Percentiles rank a stretch among this genome's conserved stretches.
phyloP scores from a whole-genome alignment of 345 rosid genomes.

The Aurinia saxatilis region DNA sequence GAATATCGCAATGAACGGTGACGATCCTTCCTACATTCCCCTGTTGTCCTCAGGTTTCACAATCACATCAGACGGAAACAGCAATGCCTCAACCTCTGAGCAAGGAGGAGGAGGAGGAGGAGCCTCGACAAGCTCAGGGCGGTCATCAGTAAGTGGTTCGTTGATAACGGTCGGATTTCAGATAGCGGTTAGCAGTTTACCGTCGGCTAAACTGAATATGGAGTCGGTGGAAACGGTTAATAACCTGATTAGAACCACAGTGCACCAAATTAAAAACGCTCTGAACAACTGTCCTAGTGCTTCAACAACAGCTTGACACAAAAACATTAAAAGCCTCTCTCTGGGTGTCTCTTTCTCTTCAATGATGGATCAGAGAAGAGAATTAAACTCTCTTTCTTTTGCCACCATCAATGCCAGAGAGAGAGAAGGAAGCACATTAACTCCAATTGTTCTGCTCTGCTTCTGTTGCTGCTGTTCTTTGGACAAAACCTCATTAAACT shows the following conservation, averaged over 20 bases:
- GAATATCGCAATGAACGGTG: constrained; percentile 90
- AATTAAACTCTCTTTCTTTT: constrained; percentile 27
- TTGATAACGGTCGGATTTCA: constrained; percentile 88
- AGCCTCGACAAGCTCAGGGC: constrained; percentile 66
- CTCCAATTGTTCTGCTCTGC: constrained; percentile 20
- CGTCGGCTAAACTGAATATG: constrained; percentile 79
- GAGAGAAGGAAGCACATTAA: constrained; percentile 30
- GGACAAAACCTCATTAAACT: constrained; percentile 34
- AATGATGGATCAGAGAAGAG: constrained; percentile 27
- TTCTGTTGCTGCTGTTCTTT: constrained; percentile 54
- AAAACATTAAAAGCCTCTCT: constrained; percentile 19
- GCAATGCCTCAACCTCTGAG: background rate
- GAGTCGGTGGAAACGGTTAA: constrained; percentile 94
- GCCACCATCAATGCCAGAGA: constrained; percentile 26
- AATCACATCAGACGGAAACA: constrained; percentile 61
- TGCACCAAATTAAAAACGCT: constrained; percentile 88
- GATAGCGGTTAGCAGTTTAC: constrained; percentile 82
- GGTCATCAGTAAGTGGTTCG: constrained; percentile 47
- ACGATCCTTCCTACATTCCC: constrained; percentile 81
- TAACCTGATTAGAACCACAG: constrained; percentile 75
- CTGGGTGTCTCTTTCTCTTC: constrained; percentile 35
- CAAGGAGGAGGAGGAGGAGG: constrained; percentile 40
- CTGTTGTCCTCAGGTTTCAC: constrained; percentile 93
- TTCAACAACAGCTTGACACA: constrained; percentile 29
- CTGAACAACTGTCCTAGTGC: constrained; percentile 69